Base-by-base conservation (phyloP, 1,284 basidiomycete genomes). In the Anthracocystis walkeri region DNA sequence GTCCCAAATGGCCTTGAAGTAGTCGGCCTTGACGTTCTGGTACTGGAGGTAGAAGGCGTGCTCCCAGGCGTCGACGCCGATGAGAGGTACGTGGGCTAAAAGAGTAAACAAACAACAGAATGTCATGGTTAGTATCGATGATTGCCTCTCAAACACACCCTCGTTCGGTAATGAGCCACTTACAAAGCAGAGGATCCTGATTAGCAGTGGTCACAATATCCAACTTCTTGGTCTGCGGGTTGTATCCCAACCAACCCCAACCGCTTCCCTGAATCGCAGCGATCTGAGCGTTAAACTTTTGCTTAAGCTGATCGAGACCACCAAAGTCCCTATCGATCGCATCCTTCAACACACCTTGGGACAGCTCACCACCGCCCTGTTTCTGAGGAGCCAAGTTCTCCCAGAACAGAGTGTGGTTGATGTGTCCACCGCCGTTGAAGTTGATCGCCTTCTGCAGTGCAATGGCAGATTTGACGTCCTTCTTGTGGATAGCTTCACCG, bases 391-490 rank as follows among this genome's bases (percentile, higher is more conserved):
- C 82, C 2, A 85, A 70, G 71, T 85, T 85, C 63, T 76, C 65
- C 83, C 83, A 85, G 74, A 85, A 85, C 16, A 85, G 70, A 27
- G 83, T 72, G 77, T 85, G 83, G 80, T 85, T 85, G 68, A 85
- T 77, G 73, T 82, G 78, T n/a, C 82, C 81, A 49, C 83, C 83
- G 29, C 83, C 83, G 75, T 85, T 85, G 61, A 85, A 85, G 59
- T 83, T 84, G 75, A 85, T 71, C 3, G 80, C 81, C 55, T 76
- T 79, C 65, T 80, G 79, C 7, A 73, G 51, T 3, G 75, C 72
- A 33, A 85, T 75, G 25, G 72, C 61, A 7, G 62, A 58, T 60
- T 79, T 79, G 59, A 80, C 73, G 61, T 83, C 80, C 49, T 76
- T 73, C 51, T 82, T 79, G 46, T 70, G 61, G 42, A 78, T 31